Conservation (phyloP, 345 rosid genomes). For the Populus euphratica region DNA sequence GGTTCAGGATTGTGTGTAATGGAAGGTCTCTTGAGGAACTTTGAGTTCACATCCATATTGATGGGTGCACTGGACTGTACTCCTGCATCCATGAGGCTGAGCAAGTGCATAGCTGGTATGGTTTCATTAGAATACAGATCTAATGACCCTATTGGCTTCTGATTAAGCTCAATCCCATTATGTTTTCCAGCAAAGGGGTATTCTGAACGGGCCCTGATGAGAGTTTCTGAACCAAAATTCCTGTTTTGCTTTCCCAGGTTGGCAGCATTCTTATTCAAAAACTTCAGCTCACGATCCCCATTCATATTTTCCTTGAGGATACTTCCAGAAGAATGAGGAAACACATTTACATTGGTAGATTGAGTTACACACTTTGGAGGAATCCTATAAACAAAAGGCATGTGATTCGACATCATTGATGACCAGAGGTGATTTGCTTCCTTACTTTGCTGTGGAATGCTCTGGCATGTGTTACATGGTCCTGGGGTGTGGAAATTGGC, state of each 20-base stretch:
- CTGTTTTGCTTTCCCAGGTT: constrained; percentile 43
- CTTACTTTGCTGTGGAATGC: constrained; percentile 40
- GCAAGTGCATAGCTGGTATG: constrained; percentile 87
- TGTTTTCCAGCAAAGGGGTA: constrained; percentile 50
- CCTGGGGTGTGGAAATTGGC: constrained; percentile 31
- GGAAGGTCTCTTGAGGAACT: constrained; percentile 45
- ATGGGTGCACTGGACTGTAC: constrained; percentile 43
- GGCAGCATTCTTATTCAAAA: constrained; percentile 37
- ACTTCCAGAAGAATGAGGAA: constrained; percentile 33
- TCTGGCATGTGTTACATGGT: constrained; percentile 44
- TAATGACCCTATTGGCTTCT: constrained; percentile 33
- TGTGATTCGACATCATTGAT: constrained; percentile 43
- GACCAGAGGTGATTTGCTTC: constrained; percentile 50
- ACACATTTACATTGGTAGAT: constrained; percentile 29
- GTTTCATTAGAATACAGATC: constrained; percentile 67
- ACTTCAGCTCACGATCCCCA: constrained; percentile 29
- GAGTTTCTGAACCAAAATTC: constrained; percentile 39
- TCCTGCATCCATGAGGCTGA: constrained; percentile 87
- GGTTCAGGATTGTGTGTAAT: constrained; percentile 42
- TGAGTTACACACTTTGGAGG: constrained; percentile 32
- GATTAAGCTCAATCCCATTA: constrained; percentile 28
- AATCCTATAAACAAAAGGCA: constrained; percentile 37
- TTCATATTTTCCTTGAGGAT: constrained; percentile 29
- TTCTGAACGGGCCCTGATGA: constrained; percentile 33
- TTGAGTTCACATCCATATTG: constrained; percentile 40